Base-by-base conservation (phyloP, 2,329 filamentous ascomycete genomes). In the Colletotrichum gloeosporioides region DNA sequence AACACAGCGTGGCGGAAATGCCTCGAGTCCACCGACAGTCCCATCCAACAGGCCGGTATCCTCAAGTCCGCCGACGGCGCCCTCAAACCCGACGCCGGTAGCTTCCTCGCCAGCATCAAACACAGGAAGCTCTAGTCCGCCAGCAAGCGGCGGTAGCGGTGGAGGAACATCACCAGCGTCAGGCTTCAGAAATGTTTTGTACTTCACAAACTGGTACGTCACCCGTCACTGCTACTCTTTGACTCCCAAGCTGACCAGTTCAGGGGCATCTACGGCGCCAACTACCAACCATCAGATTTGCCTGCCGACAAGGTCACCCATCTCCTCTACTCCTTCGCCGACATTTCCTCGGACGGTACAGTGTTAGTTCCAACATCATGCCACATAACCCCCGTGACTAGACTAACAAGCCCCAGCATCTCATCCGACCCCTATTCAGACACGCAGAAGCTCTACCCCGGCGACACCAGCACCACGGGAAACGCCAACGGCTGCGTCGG, bases 401-500 rank as follows among this genome's bases (percentile, higher is more conserved):
- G 55, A 27, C 77, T 79, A 8, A 78, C 67, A 79, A 78, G 7
- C 78, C 44, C 73, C 85, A 85, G 83, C 8, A 79, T 80, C 85
- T 88, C 94, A 9, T 92, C 91, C 3, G 93, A 95, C 80, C 81
- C 66, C 4, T 93, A 89, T 81, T 89, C 92, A 13, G 93, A 96
- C 75, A 78, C 88, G 0, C 88, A 95, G 69, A 95, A 94, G 81
- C 93, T 62, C 32, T 96, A 95, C 80, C 84, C 91, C 0, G 87
- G 84, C 15, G 95, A 96, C 82, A 92, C 89, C 31, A 90, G 92
- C 73, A 77, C 75, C 8, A 86, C 91, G 6, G 91, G 87, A 75
- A 95, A 96, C 81, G 91, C 92, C 67, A 96, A 95, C 80, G 95
- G 95, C 55, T 94, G 92, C 81, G 84, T 95, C 78, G 96, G 96